Conservation (phyloP, 768 basidiomycete genomes). For the Mycena rosella region DNA sequence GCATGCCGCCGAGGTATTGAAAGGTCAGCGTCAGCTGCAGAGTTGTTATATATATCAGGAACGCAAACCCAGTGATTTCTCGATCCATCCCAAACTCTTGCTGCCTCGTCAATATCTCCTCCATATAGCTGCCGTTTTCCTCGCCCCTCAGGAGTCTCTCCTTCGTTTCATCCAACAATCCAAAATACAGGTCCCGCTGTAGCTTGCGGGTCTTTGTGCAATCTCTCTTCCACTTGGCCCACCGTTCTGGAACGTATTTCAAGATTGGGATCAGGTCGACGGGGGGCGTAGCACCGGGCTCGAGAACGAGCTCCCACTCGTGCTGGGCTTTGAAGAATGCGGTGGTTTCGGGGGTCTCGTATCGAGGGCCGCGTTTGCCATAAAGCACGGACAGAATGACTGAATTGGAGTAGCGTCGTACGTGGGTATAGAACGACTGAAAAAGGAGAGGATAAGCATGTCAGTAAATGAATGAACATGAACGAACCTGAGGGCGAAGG, state of each 20-base stretch:
- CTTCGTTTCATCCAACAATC: constrained; percentile 43
- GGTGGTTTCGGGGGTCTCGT: too few species aligned
- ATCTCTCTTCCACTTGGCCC: constrained; percentile 49
- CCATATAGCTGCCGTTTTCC: constrained; percentile 48
- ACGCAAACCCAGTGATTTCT: constrained; percentile 33
- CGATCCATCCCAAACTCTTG: too few species aligned
- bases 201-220: constrained; percentile 38
- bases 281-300: too few species aligned
- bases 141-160: constrained; percentile 41
- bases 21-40: too few species aligned
- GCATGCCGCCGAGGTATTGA: constrained; percentile 47
- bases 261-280: constrained; percentile 51
- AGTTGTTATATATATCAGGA: neutral
- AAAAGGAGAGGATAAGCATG: too few species aligned
- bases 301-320: too few species aligned
- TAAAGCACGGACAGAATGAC: too few species aligned
- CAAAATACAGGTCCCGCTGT: constrained; percentile 46
- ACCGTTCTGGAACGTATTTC: constrained; percentile 48
- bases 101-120: constrained; percentile 42
- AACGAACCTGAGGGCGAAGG: constrained; percentile 38
- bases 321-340: too few species aligned
- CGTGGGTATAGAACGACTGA: constrained; percentile 46
- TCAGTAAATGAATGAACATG: too few species aligned
- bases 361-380: too few species aligned
- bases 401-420: too few species aligned